Percentiles rank a stretch among this genome's conserved stretches.
Evolutionary conservation across 192 early-diverging fungal species (phyloP).

Genomic region (Phlyctochytrium bullatum): DNA sequence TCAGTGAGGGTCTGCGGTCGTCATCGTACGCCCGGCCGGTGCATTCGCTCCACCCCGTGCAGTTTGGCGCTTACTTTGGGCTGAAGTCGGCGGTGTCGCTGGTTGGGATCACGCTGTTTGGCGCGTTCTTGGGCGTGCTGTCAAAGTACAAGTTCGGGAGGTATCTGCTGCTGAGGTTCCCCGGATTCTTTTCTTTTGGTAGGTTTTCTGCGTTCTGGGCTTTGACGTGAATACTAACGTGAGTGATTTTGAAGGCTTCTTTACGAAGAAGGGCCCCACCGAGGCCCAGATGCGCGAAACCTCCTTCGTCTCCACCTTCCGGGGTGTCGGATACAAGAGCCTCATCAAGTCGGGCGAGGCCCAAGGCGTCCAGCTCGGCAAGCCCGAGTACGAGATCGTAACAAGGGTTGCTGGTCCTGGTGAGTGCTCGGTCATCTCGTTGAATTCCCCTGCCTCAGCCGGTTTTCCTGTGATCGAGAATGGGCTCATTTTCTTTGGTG

Average conservation of each 20-base stretch:
- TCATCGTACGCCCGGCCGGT: conserved; percentile 4
- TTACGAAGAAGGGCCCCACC: conserved; percentile 53
- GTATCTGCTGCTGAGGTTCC: conserved; percentile 53
- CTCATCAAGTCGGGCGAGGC: conserved; percentile 5
- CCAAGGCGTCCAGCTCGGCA: background rate
- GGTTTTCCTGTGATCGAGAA: background rate
- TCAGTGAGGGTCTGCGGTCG: conserved; percentile 18
- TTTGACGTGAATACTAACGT: background rate
- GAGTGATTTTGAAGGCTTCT: conserved; percentile 22
- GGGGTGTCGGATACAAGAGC: conserved; percentile 49
- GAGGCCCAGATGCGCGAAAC: conserved; percentile 54
- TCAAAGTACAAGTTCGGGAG: conserved; percentile 52
- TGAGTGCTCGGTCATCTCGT: no score
- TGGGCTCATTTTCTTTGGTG: background rate
- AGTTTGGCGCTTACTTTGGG: conserved; percentile 62
- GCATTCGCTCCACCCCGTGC: conserved; percentile 44
- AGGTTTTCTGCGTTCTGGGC: background rate
- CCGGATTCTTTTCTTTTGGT: conserved; percentile 59
- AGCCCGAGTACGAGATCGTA: conserved; percentile 36
- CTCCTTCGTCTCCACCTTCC: conserved; percentile 52
- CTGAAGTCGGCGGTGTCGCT: conserved; percentile 37
- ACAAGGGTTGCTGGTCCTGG: conserved; percentile 55
- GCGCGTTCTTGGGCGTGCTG: conserved; percentile 48
- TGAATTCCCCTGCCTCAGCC: background rate
- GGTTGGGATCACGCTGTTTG: conserved; percentile 31